phyloP scores from a whole-genome alignment of 805 yeast genomes.

The Kodamaea kaohsiungensis region DNA sequence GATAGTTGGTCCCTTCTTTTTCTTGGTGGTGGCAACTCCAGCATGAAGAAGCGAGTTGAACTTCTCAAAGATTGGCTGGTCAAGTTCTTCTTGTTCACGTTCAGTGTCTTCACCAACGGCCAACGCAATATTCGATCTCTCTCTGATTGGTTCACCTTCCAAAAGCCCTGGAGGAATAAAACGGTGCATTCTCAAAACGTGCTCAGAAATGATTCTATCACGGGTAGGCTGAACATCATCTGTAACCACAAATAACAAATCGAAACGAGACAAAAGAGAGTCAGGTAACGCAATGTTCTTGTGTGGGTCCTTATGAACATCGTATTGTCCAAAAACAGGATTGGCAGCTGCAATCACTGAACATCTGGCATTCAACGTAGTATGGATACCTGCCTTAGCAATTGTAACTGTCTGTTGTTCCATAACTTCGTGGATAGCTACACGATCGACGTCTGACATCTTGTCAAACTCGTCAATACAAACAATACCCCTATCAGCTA shows the following conservation, averaged over 20 bases:
- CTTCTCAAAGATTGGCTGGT: constrained; percentile 77
- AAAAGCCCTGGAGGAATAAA: constrained; percentile 82
- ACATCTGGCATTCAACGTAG: constrained; percentile 94
- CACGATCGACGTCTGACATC: constrained; percentile 95
- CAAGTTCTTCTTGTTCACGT: constrained; percentile 36
- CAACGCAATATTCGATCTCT: constrained; percentile 64
- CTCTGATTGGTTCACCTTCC: constrained; percentile 94
- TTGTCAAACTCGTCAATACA: constrained; percentile 99
- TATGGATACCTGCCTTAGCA: constrained; percentile 97
- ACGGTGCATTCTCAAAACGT: constrained; percentile 91
- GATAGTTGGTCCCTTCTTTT: constrained; percentile 30
- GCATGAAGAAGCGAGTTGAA: constrained; percentile 81
- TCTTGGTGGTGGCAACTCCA: constrained; percentile 50
- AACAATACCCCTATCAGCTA: constrained; percentile 95
- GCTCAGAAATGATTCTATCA: constrained; percentile 89
- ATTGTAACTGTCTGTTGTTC: constrained; percentile 98
- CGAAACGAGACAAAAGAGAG: constrained; percentile 94
- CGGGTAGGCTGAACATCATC: constrained; percentile 86
- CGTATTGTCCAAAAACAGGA: constrained; percentile 96
- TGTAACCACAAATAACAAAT: constrained; percentile 90
- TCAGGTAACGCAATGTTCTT: constrained; percentile 96
- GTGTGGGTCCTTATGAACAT: constrained; percentile 93
- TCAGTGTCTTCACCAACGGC: constrained; percentile 74
- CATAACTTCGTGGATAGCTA: constrained; percentile 99
- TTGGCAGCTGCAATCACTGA: constrained; percentile 97